phyloP scores from a whole-genome alignment of 495 filamentous ascomycete genomes.

The Massariosphaeria phaeospora region DNA sequence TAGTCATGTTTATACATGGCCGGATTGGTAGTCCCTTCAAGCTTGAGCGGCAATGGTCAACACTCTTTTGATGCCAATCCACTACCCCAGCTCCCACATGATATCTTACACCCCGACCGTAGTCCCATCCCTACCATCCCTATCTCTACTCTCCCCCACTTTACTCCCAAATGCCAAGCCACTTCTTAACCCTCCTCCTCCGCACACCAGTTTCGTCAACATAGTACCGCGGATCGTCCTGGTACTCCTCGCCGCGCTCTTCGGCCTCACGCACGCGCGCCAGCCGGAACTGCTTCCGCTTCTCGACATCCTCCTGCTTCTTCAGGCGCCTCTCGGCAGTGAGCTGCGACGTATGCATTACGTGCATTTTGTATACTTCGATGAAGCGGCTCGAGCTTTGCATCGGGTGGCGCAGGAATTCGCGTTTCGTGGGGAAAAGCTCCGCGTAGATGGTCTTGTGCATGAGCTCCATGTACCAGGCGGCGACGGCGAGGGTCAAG shows the following conservation, averaged over 20 bases:
- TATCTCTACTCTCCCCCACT: not conserved
- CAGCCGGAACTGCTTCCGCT: conserved; percentile 70
- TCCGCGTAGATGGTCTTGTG: conserved; percentile 64
- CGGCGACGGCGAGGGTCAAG: conserved; percentile 58
- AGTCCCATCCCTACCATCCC: not conserved
- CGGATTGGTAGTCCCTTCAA: too few relatives aligned
- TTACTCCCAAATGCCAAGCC: conserved; percentile 38
- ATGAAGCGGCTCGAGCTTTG: conserved; percentile 51
- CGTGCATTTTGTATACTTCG: conserved; percentile 66
- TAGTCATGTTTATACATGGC: too few relatives aligned
- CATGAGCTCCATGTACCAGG: conserved; percentile 66
- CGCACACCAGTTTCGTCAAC: conserved; percentile 37
- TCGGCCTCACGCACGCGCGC: conserved; percentile 14
- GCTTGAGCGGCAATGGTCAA: too few relatives aligned
- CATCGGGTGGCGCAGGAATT: conserved; percentile 60
- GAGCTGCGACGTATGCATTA: conserved; percentile 55
- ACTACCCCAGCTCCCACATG: too few relatives aligned
- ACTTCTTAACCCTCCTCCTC: conserved; percentile 32
- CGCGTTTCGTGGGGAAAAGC: conserved; percentile 60
- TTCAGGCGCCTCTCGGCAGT: conserved; percentile 61
- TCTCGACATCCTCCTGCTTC: conserved; percentile 70
- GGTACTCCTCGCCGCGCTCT: conserved; percentile 27
- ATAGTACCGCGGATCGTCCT: conserved; percentile 25
- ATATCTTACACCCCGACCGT: not conserved
- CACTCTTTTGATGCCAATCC: too few relatives aligned